Conservation (phyloP, 805 yeast genomes). For the Metschnikowia dekortorum region DNA sequence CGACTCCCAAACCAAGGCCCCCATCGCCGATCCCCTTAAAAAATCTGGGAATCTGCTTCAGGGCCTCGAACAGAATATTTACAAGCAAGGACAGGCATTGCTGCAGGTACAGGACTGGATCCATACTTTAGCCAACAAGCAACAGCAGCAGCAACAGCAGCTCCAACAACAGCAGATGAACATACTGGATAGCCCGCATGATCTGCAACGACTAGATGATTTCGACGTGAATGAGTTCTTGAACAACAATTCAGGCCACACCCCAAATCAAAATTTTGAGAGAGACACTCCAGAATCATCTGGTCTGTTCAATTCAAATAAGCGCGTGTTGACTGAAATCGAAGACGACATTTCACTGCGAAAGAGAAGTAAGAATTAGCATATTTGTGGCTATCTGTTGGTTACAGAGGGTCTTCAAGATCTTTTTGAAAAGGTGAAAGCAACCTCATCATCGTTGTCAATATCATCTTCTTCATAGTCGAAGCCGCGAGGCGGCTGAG, state of each 20-base stretch:
- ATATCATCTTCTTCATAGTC: not conserved
- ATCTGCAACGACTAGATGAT: constrained; percentile 18
- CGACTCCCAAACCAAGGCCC: not conserved
- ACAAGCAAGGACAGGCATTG: constrained; percentile 48
- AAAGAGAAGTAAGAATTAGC: constrained; percentile 1
- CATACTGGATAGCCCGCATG: constrained; percentile 7
- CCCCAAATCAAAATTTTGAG: constrained; percentile 1
- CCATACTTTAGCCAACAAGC: constrained; percentile 23
- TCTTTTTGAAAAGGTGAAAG: constrained; percentile 13
- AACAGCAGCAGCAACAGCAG: constrained; percentile 19
- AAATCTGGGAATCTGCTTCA: constrained; percentile 8
- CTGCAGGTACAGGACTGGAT: constrained; percentile 58
- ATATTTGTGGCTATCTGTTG: not conserved
- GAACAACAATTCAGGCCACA: constrained; percentile 8
- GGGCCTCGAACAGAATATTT: constrained; percentile 45
- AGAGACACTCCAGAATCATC: not conserved
- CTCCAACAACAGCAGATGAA: constrained; percentile 13
- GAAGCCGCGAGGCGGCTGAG: not conserved
- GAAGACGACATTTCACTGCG: constrained; percentile 4
- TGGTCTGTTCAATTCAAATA: not conserved
- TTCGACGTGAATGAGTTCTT: constrained; percentile 33
- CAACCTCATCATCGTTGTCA: constrained; percentile 9
- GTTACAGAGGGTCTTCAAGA: not conserved
- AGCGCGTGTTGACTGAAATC: constrained; percentile 11
- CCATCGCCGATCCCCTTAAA: not conserved